Evolutionary conservation across 805 yeast genomes (phyloP).

Genomic region (Saccharomyces eubayanus): DNA sequence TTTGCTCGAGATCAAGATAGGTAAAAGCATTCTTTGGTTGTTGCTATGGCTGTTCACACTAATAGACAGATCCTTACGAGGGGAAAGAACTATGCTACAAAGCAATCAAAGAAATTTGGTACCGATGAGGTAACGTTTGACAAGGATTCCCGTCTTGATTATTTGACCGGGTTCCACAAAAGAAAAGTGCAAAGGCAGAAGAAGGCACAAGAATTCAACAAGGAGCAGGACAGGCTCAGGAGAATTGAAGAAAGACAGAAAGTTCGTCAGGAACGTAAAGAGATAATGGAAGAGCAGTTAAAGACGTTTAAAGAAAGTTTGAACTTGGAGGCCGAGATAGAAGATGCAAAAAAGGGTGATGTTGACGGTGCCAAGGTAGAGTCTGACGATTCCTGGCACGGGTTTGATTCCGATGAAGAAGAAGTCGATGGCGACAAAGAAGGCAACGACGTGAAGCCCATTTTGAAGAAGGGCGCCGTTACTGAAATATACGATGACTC

Average conservation of each 20-base stretch:
- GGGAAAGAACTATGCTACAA: constrained; percentile 69
- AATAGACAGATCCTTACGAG: constrained; percentile 86
- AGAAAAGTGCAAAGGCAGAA: constrained; percentile 83
- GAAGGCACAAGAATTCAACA: constrained; percentile 66
- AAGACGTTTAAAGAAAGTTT: constrained; percentile 28
- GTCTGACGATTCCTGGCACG: constrained; percentile 34
- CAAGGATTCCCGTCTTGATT: constrained; percentile 68
- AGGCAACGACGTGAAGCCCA: constrained; percentile 22
- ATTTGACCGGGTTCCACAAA: constrained; percentile 91
- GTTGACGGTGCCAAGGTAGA: constrained; percentile 8
- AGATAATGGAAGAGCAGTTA: constrained; percentile 52
- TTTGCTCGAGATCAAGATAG: background rate
- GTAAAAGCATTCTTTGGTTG: background rate
- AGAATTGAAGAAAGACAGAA: constrained; percentile 69
- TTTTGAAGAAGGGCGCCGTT: constrained; percentile 21
- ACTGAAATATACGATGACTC: constrained; percentile 30
- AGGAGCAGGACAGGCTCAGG: constrained; percentile 68
- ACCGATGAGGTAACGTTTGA: constrained; percentile 84
- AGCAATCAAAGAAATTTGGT: constrained; percentile 54
- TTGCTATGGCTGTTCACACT: constrained; percentile 6
- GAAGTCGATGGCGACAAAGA: constrained; percentile 15
- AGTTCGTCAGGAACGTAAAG: constrained; percentile 53
- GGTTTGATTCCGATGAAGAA: constrained; percentile 28
- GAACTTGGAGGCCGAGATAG: constrained; percentile 22
- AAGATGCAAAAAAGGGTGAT: constrained; percentile 10